Percentiles rank a stretch among this genome's conserved stretches.
phyloP scores from a whole-genome alignment of 2,329 filamentous ascomycete genomes.

The Colletotrichum cuscutae region DNA sequence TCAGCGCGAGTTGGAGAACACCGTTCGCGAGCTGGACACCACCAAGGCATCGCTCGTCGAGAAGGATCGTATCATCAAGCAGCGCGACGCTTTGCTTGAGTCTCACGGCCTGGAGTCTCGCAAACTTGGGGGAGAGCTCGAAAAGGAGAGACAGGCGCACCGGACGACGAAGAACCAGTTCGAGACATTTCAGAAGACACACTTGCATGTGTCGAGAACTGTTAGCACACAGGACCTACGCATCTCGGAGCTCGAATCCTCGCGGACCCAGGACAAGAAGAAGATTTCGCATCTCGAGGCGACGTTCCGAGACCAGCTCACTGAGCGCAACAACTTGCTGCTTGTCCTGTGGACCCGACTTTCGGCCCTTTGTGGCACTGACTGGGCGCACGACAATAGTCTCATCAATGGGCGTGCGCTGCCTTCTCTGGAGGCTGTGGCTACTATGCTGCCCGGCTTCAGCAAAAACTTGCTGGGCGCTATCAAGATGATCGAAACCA shows the following conservation, averaged over 20 bases:
- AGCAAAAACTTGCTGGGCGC: constrained; percentile 89
- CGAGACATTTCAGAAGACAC: constrained; percentile 87
- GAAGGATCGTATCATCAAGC: constrained; percentile 89
- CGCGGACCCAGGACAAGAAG: constrained; percentile 80
- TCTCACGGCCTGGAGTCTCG: constrained; percentile 87
- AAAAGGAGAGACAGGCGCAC: constrained; percentile 88
- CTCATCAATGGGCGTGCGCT: constrained; percentile 87
- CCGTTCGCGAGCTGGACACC: constrained; percentile 82
- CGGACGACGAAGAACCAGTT: constrained; percentile 88
- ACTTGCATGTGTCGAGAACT: constrained; percentile 87
- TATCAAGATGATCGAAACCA: constrained; percentile 85
- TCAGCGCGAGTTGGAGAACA: constrained; percentile 87
- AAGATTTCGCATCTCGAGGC: constrained; percentile 81
- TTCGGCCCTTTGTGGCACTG: constrained; percentile 84
- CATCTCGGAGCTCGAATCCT: constrained; percentile 87
- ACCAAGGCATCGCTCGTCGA: constrained; percentile 84
- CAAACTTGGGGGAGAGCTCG: constrained; percentile 86
- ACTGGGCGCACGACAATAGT: constrained; percentile 91
- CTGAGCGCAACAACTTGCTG: constrained; percentile 88
- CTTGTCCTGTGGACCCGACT: constrained; percentile 91
- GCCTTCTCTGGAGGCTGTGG: constrained; percentile 86
- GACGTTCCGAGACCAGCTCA: constrained; percentile 85
- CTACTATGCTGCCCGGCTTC: constrained; percentile 87
- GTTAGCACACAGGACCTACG: constrained; percentile 86
- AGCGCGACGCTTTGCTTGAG: constrained; percentile 89